Base-by-base conservation (phyloP, 345 rosid genomes). In the Lepidium africanum region DNA sequence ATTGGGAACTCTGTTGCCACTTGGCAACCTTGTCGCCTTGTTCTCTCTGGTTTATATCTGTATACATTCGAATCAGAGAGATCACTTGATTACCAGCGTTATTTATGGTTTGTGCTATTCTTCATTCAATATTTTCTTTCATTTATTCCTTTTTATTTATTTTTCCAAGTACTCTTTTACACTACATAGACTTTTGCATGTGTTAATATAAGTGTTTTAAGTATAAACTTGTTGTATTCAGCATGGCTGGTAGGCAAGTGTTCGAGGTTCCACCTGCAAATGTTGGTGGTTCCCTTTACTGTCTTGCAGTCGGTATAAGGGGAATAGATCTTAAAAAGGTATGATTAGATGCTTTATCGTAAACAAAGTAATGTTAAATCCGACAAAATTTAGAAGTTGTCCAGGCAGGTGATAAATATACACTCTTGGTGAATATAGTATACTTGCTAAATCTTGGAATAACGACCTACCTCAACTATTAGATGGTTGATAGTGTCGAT, bases 161-260 rank as follows among this genome's bases (percentile, higher is more conserved):
- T 30, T 30, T 47, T 62, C 65, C 55, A 21, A 40, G 60, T 35
- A 41, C 17, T 8, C 59, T 42, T 69, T 45, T 36, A 58, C 47
- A 37, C 52, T 49, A 19, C 23, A 38, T 32, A 38, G 52, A 42
- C 63, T 76, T 40, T 69, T 66, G 37, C 67, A 63, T 69, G 63
- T 68, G 30, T 47, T 59, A 57, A 38, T 55, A 47, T 39, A 53
- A 48, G 62, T 30, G 13, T 53, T 39, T 13, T 38, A 58, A 67
- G 14, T 48, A 21, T 56, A 19, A 38, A 56, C 25, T 47, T 53
- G 43, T 41, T 36, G 19, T 49, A 23, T 87, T 85, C 90, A 94
- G 99, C 80, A 85, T 94, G 95, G 91, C 96, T 77, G 92, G 97
- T 51, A 85, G 86, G 73, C 99, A 89, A 72, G 86, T 91, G 43